These are phyloP conservation scores for Colletotrichum gloeosporioides DNA, from an alignment of 2,329 filamentous ascomycete species.

Conservation along the genomic window DNA sequence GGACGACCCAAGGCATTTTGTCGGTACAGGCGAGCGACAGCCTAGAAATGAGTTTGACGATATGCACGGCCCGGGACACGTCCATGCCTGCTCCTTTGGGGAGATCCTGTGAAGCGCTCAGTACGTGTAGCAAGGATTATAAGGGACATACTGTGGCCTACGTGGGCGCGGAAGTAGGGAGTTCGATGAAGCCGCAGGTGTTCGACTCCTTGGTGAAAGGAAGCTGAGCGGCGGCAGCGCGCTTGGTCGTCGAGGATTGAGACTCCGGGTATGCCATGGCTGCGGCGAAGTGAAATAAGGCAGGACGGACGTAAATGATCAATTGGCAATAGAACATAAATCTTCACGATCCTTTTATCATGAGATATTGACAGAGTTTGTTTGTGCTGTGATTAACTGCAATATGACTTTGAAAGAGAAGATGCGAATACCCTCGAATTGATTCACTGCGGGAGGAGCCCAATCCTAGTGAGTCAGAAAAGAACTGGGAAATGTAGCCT, in stretches of 20 bases:
- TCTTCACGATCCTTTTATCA: background rate
- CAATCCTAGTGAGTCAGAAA: background rate
- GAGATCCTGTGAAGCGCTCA: background rate
- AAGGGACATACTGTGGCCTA: accelerated
- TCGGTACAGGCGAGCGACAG: background rate
- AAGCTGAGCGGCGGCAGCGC: background rate
- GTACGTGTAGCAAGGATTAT: accelerated
- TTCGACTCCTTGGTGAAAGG: background rate
- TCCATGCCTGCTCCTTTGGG: background rate
- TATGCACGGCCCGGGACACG: background rate
- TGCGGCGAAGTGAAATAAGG: background rate
- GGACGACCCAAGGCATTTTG: background rate
- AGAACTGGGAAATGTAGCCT: too few relatives aligned
- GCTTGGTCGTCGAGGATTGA: background rate
- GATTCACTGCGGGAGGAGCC: background rate
- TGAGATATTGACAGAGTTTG: background rate
- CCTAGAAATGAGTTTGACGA: background rate
- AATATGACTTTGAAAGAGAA: background rate
- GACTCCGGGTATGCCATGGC: background rate
- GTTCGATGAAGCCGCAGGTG: background rate
- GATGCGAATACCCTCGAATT: background rate
- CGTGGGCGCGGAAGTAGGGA: background rate
- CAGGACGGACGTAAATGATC: accelerated
- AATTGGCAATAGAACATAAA: accelerated
- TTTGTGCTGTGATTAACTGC: background rate